phyloP scores from a whole-genome alignment of 306 rosid genomes.

The Pterocarpus santalinus region DNA sequence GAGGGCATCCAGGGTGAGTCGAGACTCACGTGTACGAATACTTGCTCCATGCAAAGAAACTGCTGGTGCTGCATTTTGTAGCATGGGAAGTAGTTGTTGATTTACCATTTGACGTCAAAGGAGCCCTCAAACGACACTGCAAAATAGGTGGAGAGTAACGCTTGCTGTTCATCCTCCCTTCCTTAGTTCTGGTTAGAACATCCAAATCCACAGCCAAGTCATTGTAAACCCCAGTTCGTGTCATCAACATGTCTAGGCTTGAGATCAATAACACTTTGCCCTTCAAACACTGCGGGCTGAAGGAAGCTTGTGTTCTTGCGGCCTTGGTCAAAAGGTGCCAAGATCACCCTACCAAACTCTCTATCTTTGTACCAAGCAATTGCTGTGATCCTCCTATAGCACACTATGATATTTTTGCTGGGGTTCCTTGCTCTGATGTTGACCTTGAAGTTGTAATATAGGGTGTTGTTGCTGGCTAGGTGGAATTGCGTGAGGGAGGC shows the following conservation, averaged over 20 bases:
- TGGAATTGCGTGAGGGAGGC: slow-evolving; percentile 48
- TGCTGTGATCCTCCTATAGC: slow-evolving; percentile 38
- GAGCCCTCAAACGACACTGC: slow-evolving; percentile 48
- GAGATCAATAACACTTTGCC: slow-evolving; percentile 23
- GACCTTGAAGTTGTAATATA: slow-evolving; percentile 39
- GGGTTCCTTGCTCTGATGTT: slow-evolving; percentile 50
- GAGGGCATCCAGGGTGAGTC: no score
- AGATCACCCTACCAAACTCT: background rate
- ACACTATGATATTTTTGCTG: slow-evolving; percentile 40
- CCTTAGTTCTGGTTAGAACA: slow-evolving; percentile 31
- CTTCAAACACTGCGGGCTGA: slow-evolving; percentile 35
- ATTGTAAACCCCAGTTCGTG: slow-evolving; percentile 28
- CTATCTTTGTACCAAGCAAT: slow-evolving; percentile 50
- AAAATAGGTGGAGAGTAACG: slow-evolving; percentile 35
- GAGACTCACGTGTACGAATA: no score
- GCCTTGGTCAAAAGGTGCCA: slow-evolving; percentile 57
- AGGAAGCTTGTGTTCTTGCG: slow-evolving; percentile 50
- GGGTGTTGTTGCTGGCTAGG: slow-evolving; percentile 46
- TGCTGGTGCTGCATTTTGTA: slow-evolving; percentile 26
- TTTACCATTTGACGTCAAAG: slow-evolving; percentile 41
- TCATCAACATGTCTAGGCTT: slow-evolving; percentile 27
- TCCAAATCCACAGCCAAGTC: slow-evolving; percentile 53
- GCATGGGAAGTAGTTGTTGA: background rate
- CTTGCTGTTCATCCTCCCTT: background rate
- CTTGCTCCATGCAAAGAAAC: slow-evolving; percentile 13